Evolutionary conservation across 345 rosid species (phyloP), one percentile per base, ranked within the genome.

Genomic region (Clarkia xantiana): DNA sequence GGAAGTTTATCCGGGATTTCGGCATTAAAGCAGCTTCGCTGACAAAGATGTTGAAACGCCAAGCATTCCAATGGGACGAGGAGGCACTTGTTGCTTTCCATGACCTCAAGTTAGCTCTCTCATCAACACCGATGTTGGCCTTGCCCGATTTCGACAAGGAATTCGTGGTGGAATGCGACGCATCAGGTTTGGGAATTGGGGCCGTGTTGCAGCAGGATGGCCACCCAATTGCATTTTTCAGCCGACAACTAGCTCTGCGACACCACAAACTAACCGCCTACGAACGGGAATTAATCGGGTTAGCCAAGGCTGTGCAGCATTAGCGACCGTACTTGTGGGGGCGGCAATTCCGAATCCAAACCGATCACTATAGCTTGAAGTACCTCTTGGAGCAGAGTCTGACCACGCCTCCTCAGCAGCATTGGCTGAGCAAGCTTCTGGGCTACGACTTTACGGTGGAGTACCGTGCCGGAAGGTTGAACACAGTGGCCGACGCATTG

Each of bases 101-200:
- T 9, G 18, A 10, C 11, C 18, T 45, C 16, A 12, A 45, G 49
- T 11, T 11, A n/a, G 49, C 49, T 18, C 11, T 45, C 16, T 13
- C 49, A 13, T 13, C 49, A 11, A 18, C 49, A 10, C 49, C n/a
- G 11, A 18, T 45, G 11, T 18, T 45, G 11, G 16, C 16, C 18
- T 9, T 45, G n/a, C 49, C 18, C n/a, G 49, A 45, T 18, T 45
- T 45, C 49, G 49, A n/a, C n/a, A n/a, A n/a, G n/a, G n/a, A n/a
- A n/a, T n/a, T n/a, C n/a, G n/a, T n/a, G n/a, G n/a, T n/a, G n/a
- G n/a, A n/a, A n/a, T n/a, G n/a, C n/a, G n/a, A n/a, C n/a, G n/a
- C n/a, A n/a, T n/a, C n/a, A n/a, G n/a, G n/a, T n/a, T n/a, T n/a
- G n/a, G n/a, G n/a, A n/a, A n/a, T n/a, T n/a, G n/a, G n/a, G 49